phyloP scores from a whole-genome alignment of 2,329 filamentous ascomycete genomes.

The Sporothrix luriei region DNA sequence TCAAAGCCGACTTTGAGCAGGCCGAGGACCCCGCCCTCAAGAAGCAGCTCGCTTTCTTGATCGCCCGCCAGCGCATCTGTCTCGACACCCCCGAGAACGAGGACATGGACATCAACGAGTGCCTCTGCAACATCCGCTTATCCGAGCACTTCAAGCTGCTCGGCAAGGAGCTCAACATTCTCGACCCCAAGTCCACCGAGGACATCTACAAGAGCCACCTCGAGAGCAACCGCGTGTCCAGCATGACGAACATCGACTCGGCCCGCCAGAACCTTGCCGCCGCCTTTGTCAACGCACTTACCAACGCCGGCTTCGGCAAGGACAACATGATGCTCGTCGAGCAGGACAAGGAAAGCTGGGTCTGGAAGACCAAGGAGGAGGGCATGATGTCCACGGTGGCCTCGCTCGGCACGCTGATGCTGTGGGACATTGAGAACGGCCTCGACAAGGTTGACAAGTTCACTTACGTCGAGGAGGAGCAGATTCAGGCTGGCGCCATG shows the following conservation, averaged over 20 bases:
- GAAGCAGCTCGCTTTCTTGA: constrained; percentile 92
- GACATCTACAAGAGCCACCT: constrained; percentile 99
- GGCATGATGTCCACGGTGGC: constrained; percentile 97
- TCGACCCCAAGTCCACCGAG: constrained; percentile 94
- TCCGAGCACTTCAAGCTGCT: constrained; percentile 92
- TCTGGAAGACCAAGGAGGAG: constrained; percentile 99
- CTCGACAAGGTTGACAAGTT: constrained; percentile 94
- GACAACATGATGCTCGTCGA: constrained; percentile 98
- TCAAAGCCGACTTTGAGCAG: constrained; percentile 75
- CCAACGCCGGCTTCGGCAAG: constrained; percentile 91
- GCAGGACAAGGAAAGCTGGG: constrained; percentile 87
- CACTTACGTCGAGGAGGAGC: constrained; percentile 78
- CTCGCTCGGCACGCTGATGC: constrained; percentile 84
- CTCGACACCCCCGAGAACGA: constrained; percentile 56
- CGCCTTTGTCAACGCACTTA: constrained; percentile 94
- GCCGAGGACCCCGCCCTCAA: constrained; percentile 80
- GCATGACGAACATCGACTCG: constrained; percentile 92
- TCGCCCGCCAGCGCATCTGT: constrained; percentile 87
- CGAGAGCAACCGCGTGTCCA: constrained; percentile 89
- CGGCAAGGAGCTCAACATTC: constrained; percentile 92
- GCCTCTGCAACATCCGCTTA: constrained; percentile 82
- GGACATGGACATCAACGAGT: constrained; percentile 79
- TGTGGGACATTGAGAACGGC: constrained; percentile 92
- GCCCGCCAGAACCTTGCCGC: constrained; percentile 94
- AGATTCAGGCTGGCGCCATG: constrained; percentile 86